Conservation (phyloP, 2,329 filamentous ascomycete species). For the Aspergillus pseudoglaucus region DNA sequence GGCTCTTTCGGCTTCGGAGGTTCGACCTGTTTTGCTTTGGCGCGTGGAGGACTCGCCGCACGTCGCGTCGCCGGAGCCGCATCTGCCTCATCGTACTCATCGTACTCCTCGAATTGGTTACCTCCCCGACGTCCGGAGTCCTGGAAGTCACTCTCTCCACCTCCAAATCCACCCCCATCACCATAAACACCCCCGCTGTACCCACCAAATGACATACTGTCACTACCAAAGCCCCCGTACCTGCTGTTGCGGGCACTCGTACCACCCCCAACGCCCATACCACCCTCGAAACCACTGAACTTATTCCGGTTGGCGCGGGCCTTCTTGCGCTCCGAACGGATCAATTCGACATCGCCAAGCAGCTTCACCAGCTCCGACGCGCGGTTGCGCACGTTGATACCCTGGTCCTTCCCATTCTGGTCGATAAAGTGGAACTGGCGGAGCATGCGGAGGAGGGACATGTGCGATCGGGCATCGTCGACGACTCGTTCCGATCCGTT, state of each 20-base stretch:
- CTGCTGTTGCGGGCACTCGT: constrained; percentile 50
- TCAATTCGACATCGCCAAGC: constrained; percentile 62
- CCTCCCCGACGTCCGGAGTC: constrained; percentile 51
- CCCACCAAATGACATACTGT: constrained; percentile 58
- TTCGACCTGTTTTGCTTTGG: constrained; percentile 57
- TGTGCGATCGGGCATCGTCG: constrained; percentile 90
- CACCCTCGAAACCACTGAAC: constrained; percentile 89
- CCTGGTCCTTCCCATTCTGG: constrained; percentile 94
- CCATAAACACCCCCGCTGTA: constrained; percentile 77
- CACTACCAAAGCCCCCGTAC: constrained; percentile 89
- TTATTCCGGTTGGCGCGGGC: constrained; percentile 85
- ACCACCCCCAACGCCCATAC: constrained; percentile 54
- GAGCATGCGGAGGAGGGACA: constrained; percentile 95
- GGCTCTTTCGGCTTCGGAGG: constrained; percentile 69
- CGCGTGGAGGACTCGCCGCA: constrained; percentile 38
- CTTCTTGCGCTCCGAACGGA: constrained; percentile 69
- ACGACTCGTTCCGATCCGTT: constrained; percentile 96
- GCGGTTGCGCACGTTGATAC: constrained; percentile 92
- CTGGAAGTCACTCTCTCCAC: constrained; percentile 65
- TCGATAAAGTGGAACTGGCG: constrained; percentile 97
- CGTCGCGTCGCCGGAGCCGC: constrained; percentile 47
- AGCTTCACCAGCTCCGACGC: constrained; percentile 93
- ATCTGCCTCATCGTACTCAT: constrained; percentile 82
- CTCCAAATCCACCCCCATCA: constrained; percentile 91
- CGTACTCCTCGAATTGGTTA: constrained; percentile 91